A percentile compares a stretch with the other conserved stretches of the same genome.
Conservation (phyloP, 75 land plant species). For the Pseudotsuga menziesii region DNA sequence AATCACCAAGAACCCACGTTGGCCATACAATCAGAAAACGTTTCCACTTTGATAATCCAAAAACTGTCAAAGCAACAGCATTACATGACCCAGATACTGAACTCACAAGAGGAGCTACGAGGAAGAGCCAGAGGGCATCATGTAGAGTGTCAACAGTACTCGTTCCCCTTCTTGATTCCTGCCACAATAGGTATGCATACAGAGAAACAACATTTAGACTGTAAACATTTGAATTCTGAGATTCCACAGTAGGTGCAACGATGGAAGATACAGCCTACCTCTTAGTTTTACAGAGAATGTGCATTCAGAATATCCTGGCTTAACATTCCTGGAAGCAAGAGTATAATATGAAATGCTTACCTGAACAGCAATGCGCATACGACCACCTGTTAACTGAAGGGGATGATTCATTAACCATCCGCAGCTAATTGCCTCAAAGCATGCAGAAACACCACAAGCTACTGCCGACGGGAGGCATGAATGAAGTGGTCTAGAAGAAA, state of each 20-base stretch:
- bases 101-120: slow-evolving; percentile 35
- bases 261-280: background rate
- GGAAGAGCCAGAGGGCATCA: slow-evolving; percentile 50
- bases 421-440: slow-evolving; percentile 27
- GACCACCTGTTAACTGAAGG: slow-evolving; percentile 12
- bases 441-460: slow-evolving; percentile 32
- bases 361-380: slow-evolving; percentile 12
- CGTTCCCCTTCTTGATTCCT: slow-evolving; percentile 42
- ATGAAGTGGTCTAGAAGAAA: slow-evolving; percentile 1
- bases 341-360: background rate
- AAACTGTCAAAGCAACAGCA: slow-evolving; percentile 31
- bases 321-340: background rate
- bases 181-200: slow-evolving; percentile 8
- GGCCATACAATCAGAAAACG: slow-evolving; percentile 34
- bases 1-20: slow-evolving; percentile 45
- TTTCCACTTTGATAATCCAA: slow-evolving; percentile 29
- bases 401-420: slow-evolving; percentile 45
- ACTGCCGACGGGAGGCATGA: slow-evolving; percentile 17
- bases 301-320: background rate
- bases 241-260: background rate
- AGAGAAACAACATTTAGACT: slow-evolving; percentile 3
- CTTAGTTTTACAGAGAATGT: background rate
- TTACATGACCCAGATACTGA: slow-evolving; percentile 31
- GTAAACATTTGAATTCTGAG: background rate
- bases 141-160: slow-evolving; percentile 36